These are phyloP conservation scores for Pseudovirgaria hyperparasitica DNA, from an alignment of 2,329 filamentous ascomycete species.

Conservation along the genomic window DNA sequence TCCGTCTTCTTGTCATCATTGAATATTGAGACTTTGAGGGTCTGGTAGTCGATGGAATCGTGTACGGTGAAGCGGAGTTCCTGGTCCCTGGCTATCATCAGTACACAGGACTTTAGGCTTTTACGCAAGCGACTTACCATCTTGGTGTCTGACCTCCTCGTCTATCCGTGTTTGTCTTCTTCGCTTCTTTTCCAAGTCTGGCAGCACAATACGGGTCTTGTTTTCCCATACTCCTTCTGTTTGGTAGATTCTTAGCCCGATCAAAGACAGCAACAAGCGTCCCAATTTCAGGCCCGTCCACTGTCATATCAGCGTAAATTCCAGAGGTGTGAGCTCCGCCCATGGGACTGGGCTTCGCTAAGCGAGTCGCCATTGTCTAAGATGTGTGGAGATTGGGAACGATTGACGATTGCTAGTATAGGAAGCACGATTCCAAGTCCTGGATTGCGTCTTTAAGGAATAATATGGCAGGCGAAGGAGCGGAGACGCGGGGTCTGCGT, in stretches of 20 bases:
- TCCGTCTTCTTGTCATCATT: slow-evolving; percentile 98
- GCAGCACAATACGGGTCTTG: slow-evolving; percentile 97
- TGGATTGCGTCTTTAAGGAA: no score
- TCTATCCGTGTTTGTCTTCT: slow-evolving; percentile 90
- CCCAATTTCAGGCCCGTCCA: slow-evolving; percentile 87
- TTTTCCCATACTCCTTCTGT: slow-evolving; percentile 94
- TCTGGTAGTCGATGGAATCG: slow-evolving; percentile 92
- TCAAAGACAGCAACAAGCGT: slow-evolving; percentile 88
- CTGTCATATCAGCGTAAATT: slow-evolving; percentile 86
- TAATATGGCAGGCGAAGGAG: no score
- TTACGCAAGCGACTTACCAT: slow-evolving; percentile 54
- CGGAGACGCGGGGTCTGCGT: no score
- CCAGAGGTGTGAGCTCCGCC: slow-evolving; percentile 70
- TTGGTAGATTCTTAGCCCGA: slow-evolving; percentile 91
- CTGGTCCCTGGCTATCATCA: slow-evolving; percentile 61
- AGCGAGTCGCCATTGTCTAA: slow-evolving; percentile 22
- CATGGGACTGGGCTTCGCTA: slow-evolving; percentile 15
- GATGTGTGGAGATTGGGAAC: not conserved
- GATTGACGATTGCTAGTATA: not conserved
- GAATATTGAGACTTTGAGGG: slow-evolving; percentile 90
- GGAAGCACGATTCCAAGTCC: no score
- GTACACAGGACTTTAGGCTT: slow-evolving; percentile 2
- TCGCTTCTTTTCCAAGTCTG: slow-evolving; percentile 86
- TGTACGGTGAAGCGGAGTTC: slow-evolving; percentile 93
- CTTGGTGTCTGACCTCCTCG: slow-evolving; percentile 88